A percentile compares a stretch with the other conserved stretches of the same genome.
These are phyloP conservation scores for Ophiostoma australiae DNA, from an alignment of 2,329 filamentous ascomycete genomes.

Conservation along the genomic window DNA sequence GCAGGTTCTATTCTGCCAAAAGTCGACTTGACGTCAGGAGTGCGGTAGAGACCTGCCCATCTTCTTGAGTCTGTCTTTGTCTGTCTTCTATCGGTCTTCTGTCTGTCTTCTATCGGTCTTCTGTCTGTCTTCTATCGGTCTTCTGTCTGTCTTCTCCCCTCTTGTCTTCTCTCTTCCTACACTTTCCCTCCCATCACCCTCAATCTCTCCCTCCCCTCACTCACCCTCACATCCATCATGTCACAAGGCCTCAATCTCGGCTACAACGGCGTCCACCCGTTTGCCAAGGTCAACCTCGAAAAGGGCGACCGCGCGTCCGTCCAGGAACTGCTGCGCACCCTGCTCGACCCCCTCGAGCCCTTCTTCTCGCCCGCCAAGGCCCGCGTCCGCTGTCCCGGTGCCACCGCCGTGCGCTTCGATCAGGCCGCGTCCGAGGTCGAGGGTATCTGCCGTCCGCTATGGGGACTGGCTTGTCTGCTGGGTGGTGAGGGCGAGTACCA, in stretches of 20 bases:
- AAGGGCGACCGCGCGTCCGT: constrained; percentile 48
- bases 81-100: too few species aligned
- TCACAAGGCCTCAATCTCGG: constrained; percentile 42
- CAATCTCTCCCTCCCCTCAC: neutral
- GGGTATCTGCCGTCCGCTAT: constrained; percentile 68
- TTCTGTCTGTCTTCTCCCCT: neutral
- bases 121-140: neutral
- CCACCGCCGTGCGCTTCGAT: constrained; percentile 71
- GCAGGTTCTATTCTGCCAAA: neutral
- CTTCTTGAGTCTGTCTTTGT: neutral
- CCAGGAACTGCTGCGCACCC: constrained; percentile 55
- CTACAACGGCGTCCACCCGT: constrained; percentile 52
- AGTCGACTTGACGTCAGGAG: neutral
- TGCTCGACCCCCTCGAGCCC: constrained; percentile 65
- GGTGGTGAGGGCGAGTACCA: constrained; percentile 63
- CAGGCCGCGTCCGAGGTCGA: constrained; percentile 73
- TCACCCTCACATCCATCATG: constrained; percentile 18
- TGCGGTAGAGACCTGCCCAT: neutral
- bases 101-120: neutral
- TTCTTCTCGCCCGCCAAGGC: constrained; percentile 66
- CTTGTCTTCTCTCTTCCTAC: neutral
- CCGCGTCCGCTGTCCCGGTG: constrained; percentile 61
- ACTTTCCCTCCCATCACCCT: neutral
- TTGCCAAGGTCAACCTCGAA: constrained; percentile 46
- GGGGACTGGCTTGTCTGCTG: constrained; percentile 67